These are phyloP conservation scores for Penicillium steckii DNA, from an alignment of 495 filamentous ascomycete species.

Conservation along the genomic window DNA sequence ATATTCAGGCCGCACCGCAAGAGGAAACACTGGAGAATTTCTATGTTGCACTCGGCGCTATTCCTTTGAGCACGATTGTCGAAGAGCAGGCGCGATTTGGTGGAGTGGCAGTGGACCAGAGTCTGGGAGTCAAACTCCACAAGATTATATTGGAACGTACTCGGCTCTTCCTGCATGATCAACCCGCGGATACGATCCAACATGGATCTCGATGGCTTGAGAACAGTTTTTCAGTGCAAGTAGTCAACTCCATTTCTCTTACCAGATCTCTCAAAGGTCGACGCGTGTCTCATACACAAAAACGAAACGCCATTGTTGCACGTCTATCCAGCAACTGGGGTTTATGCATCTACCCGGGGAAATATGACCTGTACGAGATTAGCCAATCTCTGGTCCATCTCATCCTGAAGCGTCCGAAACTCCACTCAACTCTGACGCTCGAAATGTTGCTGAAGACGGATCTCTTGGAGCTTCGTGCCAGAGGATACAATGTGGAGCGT, in stretches of 20 bases:
- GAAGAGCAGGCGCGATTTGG: conserved; percentile 52
- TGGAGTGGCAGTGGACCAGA: conserved; percentile 50
- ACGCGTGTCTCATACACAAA: conserved; percentile 62
- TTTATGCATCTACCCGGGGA: conserved; percentile 59
- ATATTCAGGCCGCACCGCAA: conserved; percentile 79
- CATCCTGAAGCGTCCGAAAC: conserved; percentile 77
- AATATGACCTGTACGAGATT: conserved; percentile 83
- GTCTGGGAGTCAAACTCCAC: conserved; percentile 55
- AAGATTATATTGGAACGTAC: conserved; percentile 82
- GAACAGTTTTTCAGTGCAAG: conserved; percentile 74
- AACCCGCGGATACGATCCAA: conserved; percentile 63
- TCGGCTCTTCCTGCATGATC: conserved; percentile 83
- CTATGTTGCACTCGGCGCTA: conserved; percentile 58
- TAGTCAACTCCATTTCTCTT: conserved; percentile 71
- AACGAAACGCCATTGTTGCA: conserved; percentile 65
- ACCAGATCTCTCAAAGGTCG: conserved; percentile 69
- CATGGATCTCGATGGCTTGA: conserved; percentile 89
- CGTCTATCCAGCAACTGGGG: conserved; percentile 42
- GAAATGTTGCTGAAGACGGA: conserved; percentile 85
- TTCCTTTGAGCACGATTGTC: conserved; percentile 42
- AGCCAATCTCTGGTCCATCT: conserved; percentile 77
- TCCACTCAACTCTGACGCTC: conserved; percentile 80
- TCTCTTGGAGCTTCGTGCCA: conserved; percentile 69
- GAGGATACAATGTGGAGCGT: conserved; percentile 92
- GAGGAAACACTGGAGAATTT: conserved; percentile 85